These are phyloP conservation scores for Nematodospora valgi DNA, from an alignment of 805 yeast genomes.

Conservation along the genomic window DNA sequence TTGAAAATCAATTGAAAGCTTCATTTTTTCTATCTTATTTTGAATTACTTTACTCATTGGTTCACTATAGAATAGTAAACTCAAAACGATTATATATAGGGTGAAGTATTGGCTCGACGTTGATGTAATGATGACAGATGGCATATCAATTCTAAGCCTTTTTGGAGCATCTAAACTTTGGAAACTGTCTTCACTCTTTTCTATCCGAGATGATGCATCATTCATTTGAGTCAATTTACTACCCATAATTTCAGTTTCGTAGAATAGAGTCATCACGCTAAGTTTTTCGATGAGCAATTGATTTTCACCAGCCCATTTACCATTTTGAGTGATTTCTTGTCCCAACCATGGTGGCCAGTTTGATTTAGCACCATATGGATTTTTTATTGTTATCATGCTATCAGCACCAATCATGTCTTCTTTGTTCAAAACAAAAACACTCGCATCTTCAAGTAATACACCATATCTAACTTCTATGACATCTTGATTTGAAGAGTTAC, in stretches of 20 bases:
- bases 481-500: slow-evolving; percentile 17
- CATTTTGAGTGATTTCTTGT: slow-evolving; percentile 52
- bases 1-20: slow-evolving; percentile 67
- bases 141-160: slow-evolving; percentile 60
- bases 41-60: slow-evolving; percentile 59
- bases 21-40: slow-evolving; percentile 61
- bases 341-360: slow-evolving; percentile 94
- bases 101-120: slow-evolving; percentile 74
- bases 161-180: slow-evolving; percentile 17
- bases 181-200: slow-evolving; percentile 3
- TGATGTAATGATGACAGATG: slow-evolving; percentile 61
- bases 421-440: slow-evolving; percentile 55
- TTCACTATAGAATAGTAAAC: slow-evolving; percentile 68
- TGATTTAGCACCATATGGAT: slow-evolving; percentile 56
- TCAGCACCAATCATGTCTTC: slow-evolving; percentile 19
- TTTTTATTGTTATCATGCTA: slow-evolving; percentile 21
- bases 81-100: slow-evolving; percentile 57
- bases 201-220: too few relatives aligned
- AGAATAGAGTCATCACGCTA: slow-evolving; percentile 58
- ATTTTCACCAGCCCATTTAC: slow-evolving; percentile 40
- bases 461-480: slow-evolving; percentile 68
- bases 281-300: slow-evolving; percentile 61
- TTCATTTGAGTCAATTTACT: slow-evolving; percentile 8
- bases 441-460: slow-evolving; percentile 63
- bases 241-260: slow-evolving; percentile 34